Base-by-base conservation (phyloP, 2,329 filamentous ascomycete genomes). In the Trematosphaeria pertusa region DNA sequence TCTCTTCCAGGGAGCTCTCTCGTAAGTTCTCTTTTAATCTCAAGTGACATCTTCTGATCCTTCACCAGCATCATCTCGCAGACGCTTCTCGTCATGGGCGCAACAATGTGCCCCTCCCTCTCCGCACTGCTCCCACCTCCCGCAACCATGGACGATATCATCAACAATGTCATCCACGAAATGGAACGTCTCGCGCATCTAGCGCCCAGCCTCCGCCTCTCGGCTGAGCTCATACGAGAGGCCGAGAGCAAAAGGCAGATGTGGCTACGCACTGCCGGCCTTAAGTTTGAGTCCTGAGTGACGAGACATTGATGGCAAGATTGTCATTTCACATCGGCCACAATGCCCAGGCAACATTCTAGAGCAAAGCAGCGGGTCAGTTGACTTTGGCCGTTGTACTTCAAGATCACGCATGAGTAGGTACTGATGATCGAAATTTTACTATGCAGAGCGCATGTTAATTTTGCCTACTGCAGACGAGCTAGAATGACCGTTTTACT, bases 21-120 rank as follows among this genome's bases (percentile, higher is more conserved):
- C 71, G 71, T 74, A 68, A 61, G 71, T 67, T 28, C 26, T 6
- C n/a, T n/a, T n/a, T n/a, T n/a, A n/a, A n/a, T n/a, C n/a, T n/a
- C n/a, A n/a, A n/a, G n/a, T n/a, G n/a, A n/a, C n/a, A n/a, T n/a
- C n/a, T n/a, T n/a, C n/a, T n/a, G n/a, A n/a, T n/a, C n/a, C n/a
- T n/a, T n/a, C n/a, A n/a, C n/a, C 5, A 91, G 87, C 17, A 89
- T 94, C 64, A 87, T 92, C 17, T 91, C 88, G 5, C 89, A 94
- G 70, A 88, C 87, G 2, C 77, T 94, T 12, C 78, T 94, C 33
- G 83, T 94, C 24, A 93, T 94, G 89, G 89, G 88, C 5, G 88
- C 89, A 12, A 91, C 87, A 12, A 89, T 93, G 84, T 91, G 86
- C 7, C 85, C 86, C 1, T 86, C 86, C 4, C 81, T 93, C 3